phyloP scores from a whole-genome alignment of 164 flowering plant genomes.

The Taxillus chinensis region DNA sequence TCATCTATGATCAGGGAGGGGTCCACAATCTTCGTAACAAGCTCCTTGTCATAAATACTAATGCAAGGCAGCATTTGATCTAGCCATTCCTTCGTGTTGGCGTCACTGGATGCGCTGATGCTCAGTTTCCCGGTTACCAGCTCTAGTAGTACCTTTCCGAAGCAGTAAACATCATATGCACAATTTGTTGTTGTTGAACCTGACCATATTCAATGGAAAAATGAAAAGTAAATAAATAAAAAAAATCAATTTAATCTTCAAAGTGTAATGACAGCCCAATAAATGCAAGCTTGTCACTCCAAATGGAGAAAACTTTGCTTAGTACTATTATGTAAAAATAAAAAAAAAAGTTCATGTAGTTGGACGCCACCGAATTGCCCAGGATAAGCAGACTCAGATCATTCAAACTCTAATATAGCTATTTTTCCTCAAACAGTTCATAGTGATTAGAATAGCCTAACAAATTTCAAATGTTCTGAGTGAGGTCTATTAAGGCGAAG shows the following conservation, averaged over 20 bases:
- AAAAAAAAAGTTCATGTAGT: too few species aligned
- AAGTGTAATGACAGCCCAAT: too few species aligned
- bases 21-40: slow-evolving; percentile 61
- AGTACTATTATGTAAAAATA: too few species aligned
- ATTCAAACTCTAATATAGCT: too few species aligned
- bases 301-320: too few species aligned
- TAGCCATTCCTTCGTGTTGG: slow-evolving; percentile 48
- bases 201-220: slow-evolving; percentile 16
- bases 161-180: slow-evolving; percentile 77
- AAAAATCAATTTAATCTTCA: not conserved
- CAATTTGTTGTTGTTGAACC: slow-evolving; percentile 12
- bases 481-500: too few species aligned
- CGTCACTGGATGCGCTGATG: slow-evolving; percentile 48
- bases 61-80: slow-evolving; percentile 56
- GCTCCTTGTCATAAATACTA: slow-evolving; percentile 64
- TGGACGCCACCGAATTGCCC: too few species aligned
- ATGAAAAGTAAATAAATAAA: not conserved
- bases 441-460: too few species aligned
- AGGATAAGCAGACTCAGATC: too few species aligned
- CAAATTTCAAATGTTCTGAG: too few species aligned
- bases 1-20: slow-evolving; percentile 68
- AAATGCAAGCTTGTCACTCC: too few species aligned
- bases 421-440: too few species aligned
- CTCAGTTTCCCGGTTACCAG: slow-evolving; percentile 81
- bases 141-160: slow-evolving; percentile 83